phyloP scores from a whole-genome alignment of 257 asterid genomes.

The Dorcoceras hygrometricum region DNA sequence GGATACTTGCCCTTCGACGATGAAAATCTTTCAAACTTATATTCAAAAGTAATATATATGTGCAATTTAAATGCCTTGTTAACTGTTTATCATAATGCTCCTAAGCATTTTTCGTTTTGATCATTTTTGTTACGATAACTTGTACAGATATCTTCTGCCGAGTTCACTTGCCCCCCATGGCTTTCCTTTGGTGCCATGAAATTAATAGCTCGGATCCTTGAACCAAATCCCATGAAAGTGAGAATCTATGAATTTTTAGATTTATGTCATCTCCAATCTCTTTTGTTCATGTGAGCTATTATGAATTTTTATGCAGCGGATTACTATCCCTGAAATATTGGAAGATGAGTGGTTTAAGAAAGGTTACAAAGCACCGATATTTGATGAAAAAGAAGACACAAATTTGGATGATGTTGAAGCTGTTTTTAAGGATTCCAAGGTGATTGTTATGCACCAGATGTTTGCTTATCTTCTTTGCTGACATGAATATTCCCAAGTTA shows the following conservation, averaged over 20 bases:
- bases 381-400: conserved; percentile 72
- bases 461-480: neutral
- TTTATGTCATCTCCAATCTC: neutral
- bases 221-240: conserved; percentile 84
- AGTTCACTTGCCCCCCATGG: conserved; percentile 94
- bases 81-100: conserved; percentile 1
- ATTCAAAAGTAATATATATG: conserved; percentile 68
- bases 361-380: conserved; percentile 68
- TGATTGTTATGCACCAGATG: conserved; percentile 21
- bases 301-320: conserved; percentile 51
- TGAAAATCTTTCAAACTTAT: conserved; percentile 79
- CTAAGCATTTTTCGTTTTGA: conserved; percentile 14
- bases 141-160: conserved; percentile 74
- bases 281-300: neutral
- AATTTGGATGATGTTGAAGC: conserved; percentile 96
- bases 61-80: neutral
- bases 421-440: conserved; percentile 82
- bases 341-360: conserved; percentile 95
- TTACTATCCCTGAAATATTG: conserved; percentile 65
- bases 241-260: conserved; percentile 12
- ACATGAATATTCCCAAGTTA: neutral
- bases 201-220: conserved; percentile 71
- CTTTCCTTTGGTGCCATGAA: conserved; percentile 80
- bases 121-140: conserved; percentile 8
- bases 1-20: conserved; percentile 98